phyloP scores from a whole-genome alignment of 2,329 filamentous ascomycete genomes.

The Alternaria arbusti region DNA sequence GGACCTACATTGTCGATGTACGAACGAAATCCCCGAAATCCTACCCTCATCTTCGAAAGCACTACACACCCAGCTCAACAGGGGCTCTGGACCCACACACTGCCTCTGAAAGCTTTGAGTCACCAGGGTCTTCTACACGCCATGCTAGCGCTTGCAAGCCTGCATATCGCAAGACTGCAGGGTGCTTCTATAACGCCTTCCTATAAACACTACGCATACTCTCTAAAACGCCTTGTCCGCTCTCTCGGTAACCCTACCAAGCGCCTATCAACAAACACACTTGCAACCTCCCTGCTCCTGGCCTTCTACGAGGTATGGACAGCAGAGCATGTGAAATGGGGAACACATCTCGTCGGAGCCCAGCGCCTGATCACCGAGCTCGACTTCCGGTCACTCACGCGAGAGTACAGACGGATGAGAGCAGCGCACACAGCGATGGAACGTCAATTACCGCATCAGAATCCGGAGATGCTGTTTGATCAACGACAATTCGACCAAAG shows the following conservation, averaged over 20 bases:
- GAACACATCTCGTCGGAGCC: slow-evolving; percentile 85
- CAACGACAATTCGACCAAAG: slow-evolving; percentile 35
- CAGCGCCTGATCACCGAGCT: slow-evolving; percentile 83
- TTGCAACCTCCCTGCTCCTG: slow-evolving; percentile 86
- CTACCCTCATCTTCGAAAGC: slow-evolving; percentile 68
- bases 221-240: slow-evolving; percentile 77
- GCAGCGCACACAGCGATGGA: slow-evolving; percentile 53
- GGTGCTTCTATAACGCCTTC: slow-evolving; percentile 76
- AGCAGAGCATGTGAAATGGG: slow-evolving; percentile 95
- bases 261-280: slow-evolving; percentile 76
- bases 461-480: slow-evolving; percentile 41
- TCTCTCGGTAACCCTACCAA: slow-evolving; percentile 75
- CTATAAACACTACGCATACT: slow-evolving; percentile 89
- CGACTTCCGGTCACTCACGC: slow-evolving; percentile 75
- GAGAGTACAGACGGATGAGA: slow-evolving; percentile 71
- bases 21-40: slow-evolving; percentile 79
- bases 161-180: slow-evolving; percentile 87
- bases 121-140: slow-evolving; percentile 89
- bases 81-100: slow-evolving; percentile 71
- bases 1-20: slow-evolving; percentile 86
- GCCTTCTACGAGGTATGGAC: slow-evolving; percentile 95
- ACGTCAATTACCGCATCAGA: slow-evolving; percentile 38
- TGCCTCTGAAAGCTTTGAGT: slow-evolving; percentile 79
- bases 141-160: slow-evolving; percentile 83
- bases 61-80: slow-evolving; percentile 37